Base-by-base conservation (phyloP, 352 stramenopile genomes). In the Bremia lactucae region DNA sequence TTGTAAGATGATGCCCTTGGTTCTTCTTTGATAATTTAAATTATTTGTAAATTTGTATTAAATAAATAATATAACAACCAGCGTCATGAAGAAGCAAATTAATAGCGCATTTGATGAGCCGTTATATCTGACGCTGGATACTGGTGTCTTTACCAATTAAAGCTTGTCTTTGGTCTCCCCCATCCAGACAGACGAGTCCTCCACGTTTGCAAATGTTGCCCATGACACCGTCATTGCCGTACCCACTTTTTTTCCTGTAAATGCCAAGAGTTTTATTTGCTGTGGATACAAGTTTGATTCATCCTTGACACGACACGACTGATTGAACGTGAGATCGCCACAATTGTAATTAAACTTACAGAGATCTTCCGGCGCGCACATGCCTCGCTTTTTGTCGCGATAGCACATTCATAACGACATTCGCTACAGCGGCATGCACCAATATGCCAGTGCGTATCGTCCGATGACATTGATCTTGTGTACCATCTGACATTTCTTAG, bases 181-280 rank as follows among this genome's bases (percentile, higher is more conserved):
- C 16, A 81, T 33, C 72, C 72, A 85, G 10, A 83, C 54, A 2
- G 43, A 42, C 16, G 46, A 66, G 51, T 81, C 65, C 0, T 34
- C 31, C 23, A 79, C 59, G 0, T 58, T 19, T 10, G 64, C 55
- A 36, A 65, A 79, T 2, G 69, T 81, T 4, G 67, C 62, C 72
- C 72, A 84, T 13, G 72, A 84, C 16, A 82, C 37, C 0, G 61
- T 69, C 71, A 84, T 84, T 8, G 35, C 61, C 3, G 71, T 78
- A 13, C 71, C 68, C 2, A 55, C 19, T 9, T 61, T 41, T 3
- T 36, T 48, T 18, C 67, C 69, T 16, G 72, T 62, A 21, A 67
- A 85, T 16, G 72, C 65, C 14, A 82, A 41, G 40, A 81, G 72
- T n/a, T n/a, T n/a, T 10, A 82, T 51, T 40, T 85, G 72, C 49